Base-by-base conservation (phyloP, 129 eudicot species). In the Lactuca sativa region DNA sequence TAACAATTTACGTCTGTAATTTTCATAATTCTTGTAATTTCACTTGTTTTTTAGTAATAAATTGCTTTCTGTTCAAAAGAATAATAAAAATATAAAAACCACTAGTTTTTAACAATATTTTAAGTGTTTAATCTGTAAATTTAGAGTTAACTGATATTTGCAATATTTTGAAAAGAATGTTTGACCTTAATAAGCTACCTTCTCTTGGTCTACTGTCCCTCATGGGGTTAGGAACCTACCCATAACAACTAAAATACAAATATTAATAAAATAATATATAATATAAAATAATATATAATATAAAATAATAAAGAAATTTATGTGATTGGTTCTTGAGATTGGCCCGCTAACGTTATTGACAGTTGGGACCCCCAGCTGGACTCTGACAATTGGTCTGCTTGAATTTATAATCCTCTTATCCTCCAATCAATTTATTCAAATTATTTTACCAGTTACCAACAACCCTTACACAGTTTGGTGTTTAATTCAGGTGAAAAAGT, bases 281-380 rank as follows among this genome's bases (percentile, higher is more conserved):
- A 57, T 56, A 4, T 38, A n/a, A n/a, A n/a, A n/a, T n/a, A n/a
- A 11, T 18, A 18, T 18, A 47, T 32, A 36, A 17, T 7, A 62
- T 33, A 16, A 17, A 52, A 12, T 62, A 53, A 52, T 54, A 61
- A 31, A 61, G 13, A 61, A n/a, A 34, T 4, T 15, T 61, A 30
- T 36, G 10, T 61, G 66, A 61, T 61, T 61, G 56, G 56, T 51
- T 51, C 17, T 51, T 8, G 18, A 51, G 57, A 43, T 25, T 73
- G 74, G 64, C 64, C 70, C 75, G 56, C 60, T 60, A 18, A 60
- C 60, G 37, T 59, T 76, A 38, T 51, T 67, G 74, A 67, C 67
- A 75, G 67, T 67, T 75, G 74, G 80, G 80, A 25, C 74, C 75
- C 70, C 25, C 71, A 25, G 15, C 71, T 63, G 53, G 71, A 73